These are phyloP conservation scores for Skeletonema marinoi DNA, from an alignment of 108 stramenopile genomes.

Conservation along the genomic window DNA sequence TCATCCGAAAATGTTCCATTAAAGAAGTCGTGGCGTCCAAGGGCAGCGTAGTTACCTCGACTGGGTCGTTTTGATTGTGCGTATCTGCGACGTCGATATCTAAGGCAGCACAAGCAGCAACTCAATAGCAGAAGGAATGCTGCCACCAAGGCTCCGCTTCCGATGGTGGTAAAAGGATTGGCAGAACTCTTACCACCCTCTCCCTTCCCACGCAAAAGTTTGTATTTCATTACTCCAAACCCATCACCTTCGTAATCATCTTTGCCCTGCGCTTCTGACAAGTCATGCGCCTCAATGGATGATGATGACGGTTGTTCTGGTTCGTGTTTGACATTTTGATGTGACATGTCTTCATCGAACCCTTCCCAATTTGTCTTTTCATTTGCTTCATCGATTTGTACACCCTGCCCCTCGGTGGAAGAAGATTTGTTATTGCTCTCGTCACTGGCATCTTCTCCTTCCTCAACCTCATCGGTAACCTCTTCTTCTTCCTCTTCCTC, in stretches of 20 bases:
- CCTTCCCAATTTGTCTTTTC: conserved; percentile 12
- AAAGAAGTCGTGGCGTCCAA: conserved; percentile 40
- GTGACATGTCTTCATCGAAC: conserved; percentile 12
- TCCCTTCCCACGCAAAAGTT: neutral
- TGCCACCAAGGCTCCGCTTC: neutral
- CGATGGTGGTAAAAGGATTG: neutral
- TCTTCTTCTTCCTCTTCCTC: neutral
- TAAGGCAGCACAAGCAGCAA: conserved; percentile 24
- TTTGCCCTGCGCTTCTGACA: neutral
- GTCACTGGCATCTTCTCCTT: neutral
- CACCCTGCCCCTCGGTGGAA: neutral
- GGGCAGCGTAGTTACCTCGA: conserved; percentile 31
- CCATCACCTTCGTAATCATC: conserved; percentile 3
- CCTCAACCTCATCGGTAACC: neutral
- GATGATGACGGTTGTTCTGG: conserved; percentile 2
- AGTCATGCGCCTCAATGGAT: neutral
- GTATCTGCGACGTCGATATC: conserved; percentile 10
- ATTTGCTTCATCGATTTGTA: neutral
- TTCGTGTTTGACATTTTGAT: neutral
- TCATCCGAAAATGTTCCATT: conserved; percentile 49
- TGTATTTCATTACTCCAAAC: neutral
- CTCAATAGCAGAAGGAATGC: neutral
- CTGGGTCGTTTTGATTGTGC: neutral
- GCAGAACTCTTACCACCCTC: neutral
- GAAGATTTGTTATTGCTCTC: neutral